phyloP scores from a whole-genome alignment of 1,139 yeast species.

The Suhomyces taliae region DNA sequence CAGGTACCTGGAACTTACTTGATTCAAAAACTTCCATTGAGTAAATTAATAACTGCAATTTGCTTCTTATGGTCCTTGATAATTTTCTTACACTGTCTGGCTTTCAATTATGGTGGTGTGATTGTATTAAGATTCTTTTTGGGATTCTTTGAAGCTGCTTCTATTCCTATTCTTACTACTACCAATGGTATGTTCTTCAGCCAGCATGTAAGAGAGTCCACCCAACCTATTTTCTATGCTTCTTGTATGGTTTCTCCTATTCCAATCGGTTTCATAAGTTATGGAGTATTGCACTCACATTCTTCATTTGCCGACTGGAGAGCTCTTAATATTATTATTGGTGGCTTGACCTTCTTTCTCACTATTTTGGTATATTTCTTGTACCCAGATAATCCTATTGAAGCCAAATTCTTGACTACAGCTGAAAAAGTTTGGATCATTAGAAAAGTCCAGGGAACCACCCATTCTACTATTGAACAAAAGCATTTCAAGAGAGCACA shows the following conservation, averaged over 20 bases:
- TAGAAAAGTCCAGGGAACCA: conserved; percentile 39
- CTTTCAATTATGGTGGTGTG: conserved; percentile 41
- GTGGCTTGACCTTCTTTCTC: conserved; percentile 38
- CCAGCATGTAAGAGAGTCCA: conserved; percentile 37
- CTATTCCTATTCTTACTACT: conserved; percentile 37
- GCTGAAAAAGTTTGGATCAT: conserved; percentile 48
- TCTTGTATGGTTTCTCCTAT: conserved; percentile 46
- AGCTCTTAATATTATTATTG: conserved; percentile 43
- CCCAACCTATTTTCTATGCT: conserved; percentile 45
- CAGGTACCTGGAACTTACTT: conserved; percentile 32
- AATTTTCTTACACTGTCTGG: conserved; percentile 40
- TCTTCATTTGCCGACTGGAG: conserved; percentile 34
- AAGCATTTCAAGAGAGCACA: conserved; percentile 44
- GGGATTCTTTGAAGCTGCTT: conserved; percentile 46
- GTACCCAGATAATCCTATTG: conserved; percentile 48
- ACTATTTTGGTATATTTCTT: conserved; percentile 27
- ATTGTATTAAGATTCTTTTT: conserved; percentile 43
- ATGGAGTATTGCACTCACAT: conserved; percentile 36
- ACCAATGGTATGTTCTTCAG: conserved; percentile 49
- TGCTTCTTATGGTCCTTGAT: conserved; percentile 39
- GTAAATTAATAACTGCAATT: conserved; percentile 28
- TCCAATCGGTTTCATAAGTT: conserved; percentile 47
- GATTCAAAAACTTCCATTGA: conserved; percentile 35
- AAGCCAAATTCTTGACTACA: conserved; percentile 32
- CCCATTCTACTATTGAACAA: conserved; percentile 46